Evolutionary conservation across 2,329 filamentous ascomycete species (phyloP).

Genomic region (Clonostachys chloroleuca): DNA sequence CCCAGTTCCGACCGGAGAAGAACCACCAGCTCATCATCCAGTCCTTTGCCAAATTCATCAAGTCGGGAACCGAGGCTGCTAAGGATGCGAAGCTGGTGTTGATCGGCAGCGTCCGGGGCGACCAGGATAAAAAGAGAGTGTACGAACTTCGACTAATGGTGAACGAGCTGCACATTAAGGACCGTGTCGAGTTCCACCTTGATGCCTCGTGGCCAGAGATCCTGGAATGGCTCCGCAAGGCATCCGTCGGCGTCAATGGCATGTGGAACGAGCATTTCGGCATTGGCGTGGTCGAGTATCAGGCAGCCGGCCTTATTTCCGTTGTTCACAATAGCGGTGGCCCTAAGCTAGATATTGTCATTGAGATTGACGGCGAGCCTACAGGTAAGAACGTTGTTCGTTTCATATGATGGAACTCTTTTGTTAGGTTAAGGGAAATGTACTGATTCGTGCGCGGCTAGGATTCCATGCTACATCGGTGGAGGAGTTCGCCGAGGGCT

Average conservation of each 20-base stretch:
- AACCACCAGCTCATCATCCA: conserved; percentile 85
- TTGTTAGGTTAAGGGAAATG: no score
- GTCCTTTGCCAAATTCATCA: conserved; percentile 75
- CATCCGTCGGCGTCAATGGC: conserved; percentile 86
- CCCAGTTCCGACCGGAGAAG: conserved; percentile 96
- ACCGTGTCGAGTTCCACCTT: conserved; percentile 80
- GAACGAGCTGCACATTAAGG: conserved; percentile 80
- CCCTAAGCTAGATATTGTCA: conserved; percentile 89
- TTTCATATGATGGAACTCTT: no score
- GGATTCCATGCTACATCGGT: conserved; percentile 83
- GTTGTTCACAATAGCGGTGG: conserved; percentile 94
- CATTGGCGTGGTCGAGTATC: conserved; percentile 97
- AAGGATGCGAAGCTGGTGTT: conserved; percentile 67
- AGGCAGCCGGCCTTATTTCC: conserved; percentile 86
- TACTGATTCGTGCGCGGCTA: conserved; percentile 12
- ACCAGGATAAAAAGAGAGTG: conserved; percentile 73
- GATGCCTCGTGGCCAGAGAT: conserved; percentile 89
- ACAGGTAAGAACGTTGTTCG: conserved; percentile 73
- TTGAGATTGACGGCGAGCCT: conserved; percentile 69
- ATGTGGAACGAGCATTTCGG: conserved; percentile 99
- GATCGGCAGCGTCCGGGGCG: conserved; percentile 88
- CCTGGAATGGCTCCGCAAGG: conserved; percentile 69
- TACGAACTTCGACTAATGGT: conserved; percentile 84
- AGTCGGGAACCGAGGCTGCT: conserved; percentile 43
- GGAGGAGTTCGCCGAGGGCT: conserved; percentile 76